phyloP scores from a whole-genome alignment of 2,329 filamentous ascomycete species.

The Sarocladiaceae sp. region DNA sequence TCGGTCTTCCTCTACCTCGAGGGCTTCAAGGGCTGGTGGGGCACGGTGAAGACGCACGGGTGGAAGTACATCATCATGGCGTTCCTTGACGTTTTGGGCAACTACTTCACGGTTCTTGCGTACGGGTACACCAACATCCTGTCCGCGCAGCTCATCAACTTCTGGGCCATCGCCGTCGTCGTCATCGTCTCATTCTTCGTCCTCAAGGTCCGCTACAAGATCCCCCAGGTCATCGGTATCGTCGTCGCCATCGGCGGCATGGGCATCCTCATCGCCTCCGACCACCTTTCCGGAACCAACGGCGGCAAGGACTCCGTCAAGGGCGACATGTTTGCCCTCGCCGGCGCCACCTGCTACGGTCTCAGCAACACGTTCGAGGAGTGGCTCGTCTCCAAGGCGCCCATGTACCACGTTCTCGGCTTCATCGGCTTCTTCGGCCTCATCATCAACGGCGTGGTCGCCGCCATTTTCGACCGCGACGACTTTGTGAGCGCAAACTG shows the following conservation, averaged over 20 bases:
- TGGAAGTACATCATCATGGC: conserved; percentile 93
- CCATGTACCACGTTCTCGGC: conserved; percentile 87
- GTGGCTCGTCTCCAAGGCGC: conserved; percentile 80
- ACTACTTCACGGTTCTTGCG: conserved; percentile 95
- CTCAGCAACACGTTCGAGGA: conserved; percentile 89
- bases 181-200: conserved; percentile 77
- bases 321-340: conserved; percentile 85
- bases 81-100: conserved; percentile 92
- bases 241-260: conserved; percentile 85
- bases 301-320: conserved; percentile 73
- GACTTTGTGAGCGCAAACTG: conserved; percentile 61
- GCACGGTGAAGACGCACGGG: conserved; percentile 59
- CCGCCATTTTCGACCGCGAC: conserved; percentile 81
- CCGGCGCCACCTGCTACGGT: conserved; percentile 88
- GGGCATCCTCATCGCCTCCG: conserved; percentile 78
- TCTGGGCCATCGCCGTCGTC: conserved; percentile 95
- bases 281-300: conserved; percentile 75
- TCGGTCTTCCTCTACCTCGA: conserved; percentile 72
- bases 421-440: conserved; percentile 85
- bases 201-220: conserved; percentile 83
- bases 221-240: conserved; percentile 79
- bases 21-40: conserved; percentile 63
- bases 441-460: conserved; percentile 86
- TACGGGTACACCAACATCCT: conserved; percentile 91
- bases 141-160: conserved; percentile 92